phyloP scores from a whole-genome alignment of 2,329 filamentous ascomycete species.

The Parascedosporium putredinis region DNA sequence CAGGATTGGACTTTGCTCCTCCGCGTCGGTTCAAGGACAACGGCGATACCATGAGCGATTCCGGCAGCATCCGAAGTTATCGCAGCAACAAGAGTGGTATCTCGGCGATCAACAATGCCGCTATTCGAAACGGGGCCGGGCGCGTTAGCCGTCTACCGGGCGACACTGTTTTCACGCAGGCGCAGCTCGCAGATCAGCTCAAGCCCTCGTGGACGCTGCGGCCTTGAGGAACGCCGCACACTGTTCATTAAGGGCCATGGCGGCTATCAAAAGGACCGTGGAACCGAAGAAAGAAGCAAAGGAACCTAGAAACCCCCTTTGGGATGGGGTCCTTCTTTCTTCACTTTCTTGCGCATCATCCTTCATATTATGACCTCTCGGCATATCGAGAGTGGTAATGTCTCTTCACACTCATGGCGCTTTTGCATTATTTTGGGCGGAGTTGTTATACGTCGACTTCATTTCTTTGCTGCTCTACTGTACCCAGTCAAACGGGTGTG shows the following conservation, averaged over 20 bases:
- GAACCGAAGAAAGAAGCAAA: too few species aligned
- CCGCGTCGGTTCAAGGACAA: slow-evolving; percentile 61
- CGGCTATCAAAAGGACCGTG: too few species aligned
- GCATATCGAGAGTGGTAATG: not conserved
- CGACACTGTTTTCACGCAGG: slow-evolving; percentile 68
- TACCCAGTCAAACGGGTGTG: too few species aligned
- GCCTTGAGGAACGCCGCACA: not conserved
- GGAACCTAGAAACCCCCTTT: too few species aligned
- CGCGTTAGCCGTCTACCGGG: slow-evolving; percentile 76
- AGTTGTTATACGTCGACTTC: not conserved
- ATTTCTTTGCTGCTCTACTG: slow-evolving; percentile 1
- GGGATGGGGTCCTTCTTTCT: too few species aligned
- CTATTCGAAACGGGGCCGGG: slow-evolving; percentile 74
- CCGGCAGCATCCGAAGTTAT: slow-evolving; percentile 58
- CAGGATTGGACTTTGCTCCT: slow-evolving; percentile 69
- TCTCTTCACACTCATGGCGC: not conserved
- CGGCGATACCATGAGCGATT: slow-evolving; percentile 48
- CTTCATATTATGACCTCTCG: slow-evolving; percentile 1
- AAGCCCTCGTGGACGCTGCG: slow-evolving; percentile 33
- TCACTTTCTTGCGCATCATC: not conserved
- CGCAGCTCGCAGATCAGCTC: slow-evolving; percentile 51
- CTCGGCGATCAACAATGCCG: slow-evolving; percentile 56
- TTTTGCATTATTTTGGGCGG: slow-evolving; percentile 1
- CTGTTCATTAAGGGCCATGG: too few species aligned
- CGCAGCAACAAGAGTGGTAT: slow-evolving; percentile 62